Evolutionary conservation across 768 basidiomycete genomes (phyloP), one percentile per base, ranked within the genome.

Genomic region (Auricularia heimuer): DNA sequence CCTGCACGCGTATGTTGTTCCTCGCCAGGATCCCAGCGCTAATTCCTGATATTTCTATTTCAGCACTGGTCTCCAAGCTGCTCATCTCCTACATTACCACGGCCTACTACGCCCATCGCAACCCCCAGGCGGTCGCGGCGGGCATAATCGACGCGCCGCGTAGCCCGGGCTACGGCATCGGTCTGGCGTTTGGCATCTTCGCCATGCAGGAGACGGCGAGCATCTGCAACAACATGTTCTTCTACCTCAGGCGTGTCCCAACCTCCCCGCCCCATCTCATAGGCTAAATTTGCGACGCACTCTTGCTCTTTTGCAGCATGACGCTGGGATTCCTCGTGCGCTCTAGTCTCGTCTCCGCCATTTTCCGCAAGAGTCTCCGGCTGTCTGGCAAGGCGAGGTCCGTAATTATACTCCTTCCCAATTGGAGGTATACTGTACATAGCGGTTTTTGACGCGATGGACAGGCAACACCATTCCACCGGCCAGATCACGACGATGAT

Each of bases 401-500:
- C 0, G 18, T 4, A 18, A 6, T 21, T 0, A 4, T 18, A 18
- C 18, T 51, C 16, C 6, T 4, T 51, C 11, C 18, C 18, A 4
- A 6, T 51, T 18, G 47, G 29, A 29, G 29, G 29, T 29, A 29
- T 29, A 29, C 29, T 2, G 29, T 29, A 29, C 2, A 29, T 29
- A 29, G 29, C 29, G 2, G 29, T 21, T 51, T 16, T 21, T 18
- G 16, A 51, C 47, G 4, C 78, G 7, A 8, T 1, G 81, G 61
- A 78, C 86, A 10, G 86, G 18, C 66, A 81, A 34, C 77, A 83
- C 51, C 85, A 88, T 69, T 83, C 79, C n/a, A 83, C 84, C 51
- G 88, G 88, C 0, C 78, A 86, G 70, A 84, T 89, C 60, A 88
- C 83, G 7, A 90, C 87, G 0, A 82, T 89, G 78, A 86, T 89